A percentile compares a stretch with the other conserved stretches of the same genome.
These are phyloP conservation scores for Filobasidium floriforme DNA, from an alignment of 768 basidiomycete species.

Conservation along the genomic window DNA sequence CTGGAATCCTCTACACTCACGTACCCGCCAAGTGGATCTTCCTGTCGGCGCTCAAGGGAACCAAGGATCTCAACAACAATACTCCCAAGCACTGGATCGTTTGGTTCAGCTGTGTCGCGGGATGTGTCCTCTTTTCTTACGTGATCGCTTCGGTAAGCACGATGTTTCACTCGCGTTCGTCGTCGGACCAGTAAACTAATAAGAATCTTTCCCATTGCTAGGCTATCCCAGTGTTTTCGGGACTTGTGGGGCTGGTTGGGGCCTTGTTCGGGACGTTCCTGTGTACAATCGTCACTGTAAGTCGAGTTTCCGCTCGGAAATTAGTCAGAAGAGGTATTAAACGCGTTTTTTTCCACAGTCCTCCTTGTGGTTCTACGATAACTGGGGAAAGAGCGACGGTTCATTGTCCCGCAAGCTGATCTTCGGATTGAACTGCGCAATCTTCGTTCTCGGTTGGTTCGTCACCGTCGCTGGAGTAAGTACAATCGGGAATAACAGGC, in stretches of 20 bases:
- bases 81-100: conserved; percentile 21
- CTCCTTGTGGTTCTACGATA: conserved; percentile 39
- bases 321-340: not conserved
- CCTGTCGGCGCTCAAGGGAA: conserved; percentile 7
- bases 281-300: conserved; percentile 11
- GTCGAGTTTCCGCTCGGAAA: not conserved
- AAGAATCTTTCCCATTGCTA: too few species aligned
- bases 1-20: conserved; percentile 30
- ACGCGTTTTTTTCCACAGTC: conserved; percentile 21
- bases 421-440: conserved; percentile 18
- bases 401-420: conserved; percentile 17
- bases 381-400: conserved; percentile 17
- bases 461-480: conserved; percentile 29
- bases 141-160: conserved; percentile 29
- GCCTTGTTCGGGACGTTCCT: conserved; percentile 34
- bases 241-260: too few species aligned
- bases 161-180: too few species aligned
- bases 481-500: not conserved
- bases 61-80: conserved; percentile 17
- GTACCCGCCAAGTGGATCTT: conserved; percentile 27
- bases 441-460: conserved; percentile 28
- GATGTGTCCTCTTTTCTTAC: conserved; percentile 28
- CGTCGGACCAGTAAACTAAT: too few species aligned
- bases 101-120: conserved; percentile 24
- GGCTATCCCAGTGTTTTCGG: too few species aligned